Percentiles rank a stretch among this genome's conserved stretches.
phyloP scores from a whole-genome alignment of 2,329 filamentous ascomycete genomes.

The Mariannaea sp. region DNA sequence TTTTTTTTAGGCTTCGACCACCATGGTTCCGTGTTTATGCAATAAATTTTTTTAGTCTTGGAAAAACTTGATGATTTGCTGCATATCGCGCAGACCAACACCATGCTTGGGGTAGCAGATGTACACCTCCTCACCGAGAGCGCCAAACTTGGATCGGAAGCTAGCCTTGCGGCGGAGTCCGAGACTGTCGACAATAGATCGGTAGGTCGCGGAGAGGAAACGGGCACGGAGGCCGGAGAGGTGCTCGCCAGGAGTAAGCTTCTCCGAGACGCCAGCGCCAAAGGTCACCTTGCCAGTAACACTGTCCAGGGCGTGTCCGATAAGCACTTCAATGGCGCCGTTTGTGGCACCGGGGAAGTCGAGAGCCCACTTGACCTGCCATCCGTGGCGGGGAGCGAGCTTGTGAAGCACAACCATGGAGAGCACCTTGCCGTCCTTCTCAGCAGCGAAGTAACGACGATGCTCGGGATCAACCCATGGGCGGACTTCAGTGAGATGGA shows the following conservation, averaged over 20 bases:
- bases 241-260: conserved; percentile 79
- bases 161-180: conserved; percentile 83
- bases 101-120: conserved; percentile 90
- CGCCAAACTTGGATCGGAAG: conserved; percentile 90
- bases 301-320: conserved; percentile 67
- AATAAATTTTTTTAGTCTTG: conserved; percentile 62
- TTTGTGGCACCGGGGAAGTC: conserved; percentile 89
- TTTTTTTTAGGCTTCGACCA: no score
- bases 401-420: conserved; percentile 84
- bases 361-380: conserved; percentile 95
- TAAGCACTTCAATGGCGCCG: conserved; percentile 83
- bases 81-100: conserved; percentile 78
- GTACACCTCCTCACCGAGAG: conserved; percentile 81
- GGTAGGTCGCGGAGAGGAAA: conserved; percentile 82
- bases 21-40: neutral
- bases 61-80: conserved; percentile 90
- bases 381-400: conserved; percentile 79
- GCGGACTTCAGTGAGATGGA: conserved; percentile 86
- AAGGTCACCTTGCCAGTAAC: conserved; percentile 73
- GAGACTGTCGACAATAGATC: conserved; percentile 79
- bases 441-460: conserved; percentile 82
- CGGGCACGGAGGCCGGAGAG: conserved; percentile 79
- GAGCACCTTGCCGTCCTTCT: conserved; percentile 73
- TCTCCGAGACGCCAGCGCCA: conserved; percentile 77
- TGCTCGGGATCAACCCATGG: conserved; percentile 87